phyloP scores from a whole-genome alignment of 805 yeast genomes.

The Lipomyces yamanashiensis region DNA sequence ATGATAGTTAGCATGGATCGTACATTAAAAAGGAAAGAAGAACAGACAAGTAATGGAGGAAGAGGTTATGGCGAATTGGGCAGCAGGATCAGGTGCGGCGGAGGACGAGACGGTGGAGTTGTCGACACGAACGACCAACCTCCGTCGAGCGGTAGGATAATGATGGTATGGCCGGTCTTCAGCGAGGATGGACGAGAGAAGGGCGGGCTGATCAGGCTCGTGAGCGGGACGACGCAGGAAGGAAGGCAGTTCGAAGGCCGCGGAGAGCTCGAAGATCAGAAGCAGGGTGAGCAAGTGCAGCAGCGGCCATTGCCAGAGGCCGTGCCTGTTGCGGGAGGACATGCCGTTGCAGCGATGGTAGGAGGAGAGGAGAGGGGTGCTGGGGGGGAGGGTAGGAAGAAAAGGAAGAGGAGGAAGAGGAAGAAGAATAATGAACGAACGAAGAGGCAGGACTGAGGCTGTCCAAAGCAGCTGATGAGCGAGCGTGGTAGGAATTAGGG shows the following conservation, averaged over 20 bases:
- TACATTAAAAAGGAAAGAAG: background rate
- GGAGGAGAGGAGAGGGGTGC: background rate
- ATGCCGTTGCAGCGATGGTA: constrained; percentile 12
- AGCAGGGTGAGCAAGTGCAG: constrained; percentile 10
- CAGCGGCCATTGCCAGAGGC: constrained; percentile 18
- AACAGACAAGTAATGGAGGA: constrained; percentile 2
- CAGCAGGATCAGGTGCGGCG: background rate
- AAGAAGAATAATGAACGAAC: background rate
- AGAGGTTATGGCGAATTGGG: background rate
- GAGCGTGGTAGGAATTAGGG: constrained; percentile 7
- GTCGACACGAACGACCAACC: constrained; percentile 25
- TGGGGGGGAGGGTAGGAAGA: constrained; percentile 8
- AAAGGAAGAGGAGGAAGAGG: constrained; percentile 3
- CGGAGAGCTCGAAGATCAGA: constrained; percentile 3
- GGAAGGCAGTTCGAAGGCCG: constrained; percentile 10
- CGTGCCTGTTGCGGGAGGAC: constrained; percentile 8
- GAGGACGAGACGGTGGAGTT: constrained; percentile 14
- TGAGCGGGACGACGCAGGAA: constrained; percentile 10
- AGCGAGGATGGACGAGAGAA: constrained; percentile 7
- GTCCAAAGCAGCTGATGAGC: too few relatives aligned
- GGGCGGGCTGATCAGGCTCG: constrained; percentile 2
- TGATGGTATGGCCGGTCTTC: constrained; percentile 20
- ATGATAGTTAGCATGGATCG: background rate
- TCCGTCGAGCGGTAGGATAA: constrained; percentile 12
- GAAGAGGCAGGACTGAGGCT: background rate